phyloP scores from a whole-genome alignment of 2,329 filamentous ascomycete species.

The Escovopsis weberi region DNA sequence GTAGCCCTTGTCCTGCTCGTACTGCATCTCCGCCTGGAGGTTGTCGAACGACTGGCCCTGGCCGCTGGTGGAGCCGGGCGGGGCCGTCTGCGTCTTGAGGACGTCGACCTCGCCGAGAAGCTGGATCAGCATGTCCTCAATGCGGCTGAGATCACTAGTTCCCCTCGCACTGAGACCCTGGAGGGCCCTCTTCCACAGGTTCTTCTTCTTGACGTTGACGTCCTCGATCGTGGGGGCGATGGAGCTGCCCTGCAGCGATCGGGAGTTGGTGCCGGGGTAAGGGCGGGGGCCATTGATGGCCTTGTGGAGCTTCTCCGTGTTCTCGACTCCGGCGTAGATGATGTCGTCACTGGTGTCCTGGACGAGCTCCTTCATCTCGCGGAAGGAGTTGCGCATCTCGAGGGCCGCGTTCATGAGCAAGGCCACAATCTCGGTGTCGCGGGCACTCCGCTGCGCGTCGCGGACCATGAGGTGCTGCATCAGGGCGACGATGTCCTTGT shows the following conservation, averaged over 20 bases:
- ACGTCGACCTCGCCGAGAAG: slow-evolving; percentile 84
- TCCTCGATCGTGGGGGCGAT: slow-evolving; percentile 42
- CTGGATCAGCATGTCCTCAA: slow-evolving; percentile 85
- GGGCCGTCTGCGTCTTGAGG: slow-evolving; percentile 48
- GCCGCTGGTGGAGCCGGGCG: slow-evolving; percentile 28
- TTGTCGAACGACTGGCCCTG: slow-evolving; percentile 53
- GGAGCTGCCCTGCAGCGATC: slow-evolving; percentile 42
- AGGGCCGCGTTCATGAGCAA: slow-evolving; percentile 86
- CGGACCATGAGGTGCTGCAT: slow-evolving; percentile 98
- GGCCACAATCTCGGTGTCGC: slow-evolving; percentile 91
- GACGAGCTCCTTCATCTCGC: slow-evolving; percentile 87
- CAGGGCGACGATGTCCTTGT: slow-evolving; percentile 87
- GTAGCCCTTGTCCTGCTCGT: slow-evolving; percentile 59
- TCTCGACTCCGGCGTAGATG: slow-evolving; percentile 75
- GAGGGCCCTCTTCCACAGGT: slow-evolving; percentile 86
- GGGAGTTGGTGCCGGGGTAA: slow-evolving; percentile 51
- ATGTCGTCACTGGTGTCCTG: slow-evolving; percentile 71
- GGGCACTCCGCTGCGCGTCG: slow-evolving; percentile 87
- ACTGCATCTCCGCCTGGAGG: slow-evolving; percentile 45
- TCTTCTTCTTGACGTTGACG: slow-evolving; percentile 64
- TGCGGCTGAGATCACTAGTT: slow-evolving; percentile 72
- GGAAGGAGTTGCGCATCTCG: slow-evolving; percentile 93
- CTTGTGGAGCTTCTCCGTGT: slow-evolving; percentile 74
- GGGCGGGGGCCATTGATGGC: slow-evolving; percentile 77
- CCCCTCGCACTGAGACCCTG: slow-evolving; percentile 82